Evolutionary conservation across 1,284 basidiomycete species (phyloP).

Genomic region (Apiotrichum mycotoxinovorans): DNA sequence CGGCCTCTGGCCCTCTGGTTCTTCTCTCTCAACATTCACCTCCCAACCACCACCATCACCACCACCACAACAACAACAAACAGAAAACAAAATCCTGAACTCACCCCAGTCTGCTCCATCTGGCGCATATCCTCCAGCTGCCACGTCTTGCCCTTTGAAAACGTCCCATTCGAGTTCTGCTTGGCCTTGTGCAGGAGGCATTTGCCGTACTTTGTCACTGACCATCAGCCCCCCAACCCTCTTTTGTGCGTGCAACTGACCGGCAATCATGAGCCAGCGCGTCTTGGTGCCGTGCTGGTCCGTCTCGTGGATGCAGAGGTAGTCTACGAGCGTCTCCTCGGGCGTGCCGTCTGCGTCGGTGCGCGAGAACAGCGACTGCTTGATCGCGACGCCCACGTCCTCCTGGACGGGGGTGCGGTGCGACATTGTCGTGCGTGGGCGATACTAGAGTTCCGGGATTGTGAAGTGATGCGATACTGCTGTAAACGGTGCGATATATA

Average conservation of each 20-base stretch:
- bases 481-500: too few species aligned
- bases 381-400: slow-evolving; percentile 59
- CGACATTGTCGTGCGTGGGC: background rate
- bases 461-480: too few species aligned
- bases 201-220: slow-evolving; percentile 63
- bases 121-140: slow-evolving; percentile 72
- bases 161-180: slow-evolving; percentile 87
- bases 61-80: too few species aligned
- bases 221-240: background rate
- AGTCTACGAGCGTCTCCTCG: slow-evolving; percentile 75
- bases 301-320: slow-evolving; percentile 83
- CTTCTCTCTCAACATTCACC: too few species aligned
- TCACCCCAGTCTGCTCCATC: slow-evolving; percentile 70
- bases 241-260: slow-evolving; percentile 57
- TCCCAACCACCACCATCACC: too few species aligned
- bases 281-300: slow-evolving; percentile 66
- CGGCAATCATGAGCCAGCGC: slow-evolving; percentile 77
- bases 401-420: slow-evolving; percentile 1
- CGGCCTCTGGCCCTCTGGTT: too few species aligned
- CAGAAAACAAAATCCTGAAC: slow-evolving; percentile 43
- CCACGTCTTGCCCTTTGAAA: slow-evolving; percentile 99
- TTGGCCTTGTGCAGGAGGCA: slow-evolving; percentile 94
- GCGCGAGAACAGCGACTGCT: slow-evolving; percentile 74
- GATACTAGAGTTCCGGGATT: too few species aligned
- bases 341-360: slow-evolving; percentile 58